Conservation (phyloP, 495 filamentous ascomycete genomes). For the Hapsidospora chrysogenum region DNA sequence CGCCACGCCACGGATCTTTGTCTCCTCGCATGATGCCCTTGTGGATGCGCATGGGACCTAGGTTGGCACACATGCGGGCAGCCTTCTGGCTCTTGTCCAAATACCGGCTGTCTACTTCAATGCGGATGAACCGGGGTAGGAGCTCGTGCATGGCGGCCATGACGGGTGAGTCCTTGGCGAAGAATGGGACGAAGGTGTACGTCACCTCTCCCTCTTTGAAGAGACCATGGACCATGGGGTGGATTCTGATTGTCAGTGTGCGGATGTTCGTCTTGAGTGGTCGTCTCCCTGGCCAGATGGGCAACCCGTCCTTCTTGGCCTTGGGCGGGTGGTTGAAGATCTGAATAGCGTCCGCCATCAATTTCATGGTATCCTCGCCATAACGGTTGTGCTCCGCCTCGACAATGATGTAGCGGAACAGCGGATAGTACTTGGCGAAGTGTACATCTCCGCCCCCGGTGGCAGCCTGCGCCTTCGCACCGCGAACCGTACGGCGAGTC, state of each 20-base stretch:
- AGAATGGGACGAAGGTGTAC: no score
- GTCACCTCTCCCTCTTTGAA: no score
- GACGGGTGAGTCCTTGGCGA: not conserved
- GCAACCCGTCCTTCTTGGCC: not conserved
- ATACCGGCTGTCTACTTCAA: not conserved
- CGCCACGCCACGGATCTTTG: no score
- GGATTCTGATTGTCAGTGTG: constrained; percentile 1
- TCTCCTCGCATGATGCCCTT: no score
- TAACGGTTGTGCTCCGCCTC: constrained; percentile 17
- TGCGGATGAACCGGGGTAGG: not conserved
- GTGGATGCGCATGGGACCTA: no score
- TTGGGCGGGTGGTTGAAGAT: not conserved
- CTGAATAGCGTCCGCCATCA: not conserved
- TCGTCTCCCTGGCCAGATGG: not conserved
- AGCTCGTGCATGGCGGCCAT: not conserved
- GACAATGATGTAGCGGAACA: constrained; percentile 19
- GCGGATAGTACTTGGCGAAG: constrained; percentile 15
- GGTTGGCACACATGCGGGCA: no score
- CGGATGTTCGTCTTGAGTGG: constrained; percentile 1
- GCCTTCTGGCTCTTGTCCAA: not conserved
- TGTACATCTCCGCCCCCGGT: constrained; percentile 8
- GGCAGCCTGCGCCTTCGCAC: not conserved
- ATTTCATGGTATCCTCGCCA: not conserved
- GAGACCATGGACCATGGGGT: no score
- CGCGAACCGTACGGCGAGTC: not conserved